These are phyloP conservation scores for Colletotrichum falcatum DNA, from an alignment of 2,329 filamentous ascomycete species.

Conservation along the genomic window DNA sequence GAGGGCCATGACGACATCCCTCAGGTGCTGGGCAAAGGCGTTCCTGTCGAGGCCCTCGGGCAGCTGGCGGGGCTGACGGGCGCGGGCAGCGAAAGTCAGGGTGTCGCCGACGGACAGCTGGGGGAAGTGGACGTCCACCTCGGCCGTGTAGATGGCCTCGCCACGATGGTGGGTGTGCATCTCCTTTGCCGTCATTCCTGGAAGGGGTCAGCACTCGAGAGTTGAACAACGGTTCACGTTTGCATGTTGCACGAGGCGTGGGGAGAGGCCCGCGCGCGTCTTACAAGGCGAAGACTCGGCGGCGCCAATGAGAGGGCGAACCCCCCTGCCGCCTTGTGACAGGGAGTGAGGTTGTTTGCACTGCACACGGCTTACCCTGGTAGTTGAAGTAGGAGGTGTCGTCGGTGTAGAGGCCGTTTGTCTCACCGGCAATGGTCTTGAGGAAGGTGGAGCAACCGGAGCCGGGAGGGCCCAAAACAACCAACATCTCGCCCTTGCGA, in stretches of 20 bases:
- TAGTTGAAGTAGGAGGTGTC: slow-evolving; percentile 83
- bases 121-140: slow-evolving; percentile 86
- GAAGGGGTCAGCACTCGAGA: not conserved
- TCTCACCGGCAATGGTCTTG: slow-evolving; percentile 87
- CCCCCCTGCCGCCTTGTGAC: not conserved
- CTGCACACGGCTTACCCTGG: slow-evolving; percentile 66
- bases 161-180: slow-evolving; percentile 85
- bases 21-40: slow-evolving; percentile 71
- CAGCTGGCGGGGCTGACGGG: slow-evolving; percentile 72
- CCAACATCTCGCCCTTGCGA: slow-evolving; percentile 78
- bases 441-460: slow-evolving; percentile 87
- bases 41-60: slow-evolving; percentile 68
- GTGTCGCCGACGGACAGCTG: slow-evolving; percentile 83
- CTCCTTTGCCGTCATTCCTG: slow-evolving; percentile 74
- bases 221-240: not conserved
- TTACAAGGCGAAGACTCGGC: not conserved
- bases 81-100: slow-evolving; percentile 79
- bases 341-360: not conserved
- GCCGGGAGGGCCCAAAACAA: slow-evolving; percentile 78
- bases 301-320: not conserved
- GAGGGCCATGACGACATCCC: slow-evolving; percentile 80
- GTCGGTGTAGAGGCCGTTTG: slow-evolving; percentile 81
- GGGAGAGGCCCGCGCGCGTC: slow-evolving; percentile 10
- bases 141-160: slow-evolving; percentile 88
- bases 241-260: slow-evolving; percentile 9